Conservation (phyloP, 192 early-diverging fungal species). For the Coemansia sp. region DNA sequence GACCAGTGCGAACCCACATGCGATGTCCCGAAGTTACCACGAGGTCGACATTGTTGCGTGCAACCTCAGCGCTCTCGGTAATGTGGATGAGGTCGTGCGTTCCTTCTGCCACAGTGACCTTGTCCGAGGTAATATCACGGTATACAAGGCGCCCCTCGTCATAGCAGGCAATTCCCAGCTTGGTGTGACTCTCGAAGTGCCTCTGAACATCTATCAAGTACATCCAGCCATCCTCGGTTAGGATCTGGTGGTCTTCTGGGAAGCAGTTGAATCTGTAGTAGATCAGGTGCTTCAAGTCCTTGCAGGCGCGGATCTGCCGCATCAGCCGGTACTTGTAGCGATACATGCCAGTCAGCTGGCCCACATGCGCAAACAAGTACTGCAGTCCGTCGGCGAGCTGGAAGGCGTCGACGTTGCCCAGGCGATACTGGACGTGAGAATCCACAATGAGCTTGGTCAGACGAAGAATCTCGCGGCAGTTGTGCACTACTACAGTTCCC, state of each 20-base stretch:
- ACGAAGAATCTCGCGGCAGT: conserved; percentile 92
- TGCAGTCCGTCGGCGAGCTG: conserved; percentile 99
- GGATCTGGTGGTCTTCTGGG: conserved; percentile 45
- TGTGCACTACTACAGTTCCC: conserved; percentile 52
- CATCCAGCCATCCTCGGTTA: conserved; percentile 41
- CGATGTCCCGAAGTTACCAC: conserved; percentile 30
- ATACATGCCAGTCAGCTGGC: conserved; percentile 99
- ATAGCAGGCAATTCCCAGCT: conserved; percentile 32
- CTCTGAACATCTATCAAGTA: conserved; percentile 30
- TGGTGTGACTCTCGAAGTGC: conserved; percentile 24
- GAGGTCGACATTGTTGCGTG: conserved; percentile 14
- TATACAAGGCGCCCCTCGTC: conserved; percentile 28
- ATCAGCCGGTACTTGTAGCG: conserved; percentile 98
- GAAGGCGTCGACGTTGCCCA: conserved; percentile 98
- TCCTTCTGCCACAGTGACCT: conserved; percentile 33
- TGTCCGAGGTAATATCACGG: conserved; percentile 19
- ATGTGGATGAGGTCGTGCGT: conserved; percentile 31
- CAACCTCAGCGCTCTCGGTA: conserved; percentile 26
- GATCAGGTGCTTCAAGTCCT: conserved; percentile 94
- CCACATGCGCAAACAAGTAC: conserved; percentile 98
- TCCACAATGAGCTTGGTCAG: conserved; percentile 97
- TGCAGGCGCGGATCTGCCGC: conserved; percentile 95
- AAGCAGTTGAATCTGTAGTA: conserved; percentile 82
- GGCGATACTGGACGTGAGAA: conserved; percentile 96
- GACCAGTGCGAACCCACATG: conserved; percentile 25